Evolutionary conservation across 2,329 filamentous ascomycete species (phyloP).

Genomic region (Tympanopsis confertula): DNA sequence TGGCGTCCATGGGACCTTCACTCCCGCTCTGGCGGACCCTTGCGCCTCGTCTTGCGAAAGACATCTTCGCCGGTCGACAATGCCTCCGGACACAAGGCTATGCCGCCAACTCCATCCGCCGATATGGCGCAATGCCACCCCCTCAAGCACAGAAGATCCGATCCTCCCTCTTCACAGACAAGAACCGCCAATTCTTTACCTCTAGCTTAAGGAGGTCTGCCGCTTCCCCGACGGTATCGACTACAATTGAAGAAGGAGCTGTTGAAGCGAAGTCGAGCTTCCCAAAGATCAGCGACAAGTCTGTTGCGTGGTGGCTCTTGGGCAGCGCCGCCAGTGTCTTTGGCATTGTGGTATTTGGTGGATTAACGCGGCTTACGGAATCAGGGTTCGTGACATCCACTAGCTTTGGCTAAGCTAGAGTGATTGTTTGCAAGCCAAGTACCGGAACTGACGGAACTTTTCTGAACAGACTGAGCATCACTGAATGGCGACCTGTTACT

Average conservation of each 20-base stretch:
- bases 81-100: conserved; percentile 18
- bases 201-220: not conserved
- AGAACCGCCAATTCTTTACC: not conserved
- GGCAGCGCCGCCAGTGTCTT: conserved; percentile 58
- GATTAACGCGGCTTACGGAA: conserved; percentile 56
- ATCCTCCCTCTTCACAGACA: not conserved
- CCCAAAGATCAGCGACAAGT: conserved; percentile 41
- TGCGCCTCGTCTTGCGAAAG: conserved; percentile 20
- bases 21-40: conserved; percentile 17
- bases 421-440: not conserved
- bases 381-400: conserved; percentile 49
- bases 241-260: conserved; percentile 10
- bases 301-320: conserved; percentile 57
- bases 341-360: conserved; percentile 59
- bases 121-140: conserved; percentile 12
- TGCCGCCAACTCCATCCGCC: conserved; percentile 12
- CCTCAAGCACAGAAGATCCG: no score
- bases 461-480: conserved; percentile 28
- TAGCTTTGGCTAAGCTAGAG: not conserved
- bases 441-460: not conserved
- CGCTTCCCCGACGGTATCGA: conserved; percentile 10
- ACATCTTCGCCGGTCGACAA: conserved; percentile 26
- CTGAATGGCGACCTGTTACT: conserved; percentile 64
- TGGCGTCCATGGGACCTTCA: conserved; percentile 19
- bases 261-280: conserved; percentile 19